Conservation (phyloP, 257 asterid species). For the Thymus quinquecostatus region DNA sequence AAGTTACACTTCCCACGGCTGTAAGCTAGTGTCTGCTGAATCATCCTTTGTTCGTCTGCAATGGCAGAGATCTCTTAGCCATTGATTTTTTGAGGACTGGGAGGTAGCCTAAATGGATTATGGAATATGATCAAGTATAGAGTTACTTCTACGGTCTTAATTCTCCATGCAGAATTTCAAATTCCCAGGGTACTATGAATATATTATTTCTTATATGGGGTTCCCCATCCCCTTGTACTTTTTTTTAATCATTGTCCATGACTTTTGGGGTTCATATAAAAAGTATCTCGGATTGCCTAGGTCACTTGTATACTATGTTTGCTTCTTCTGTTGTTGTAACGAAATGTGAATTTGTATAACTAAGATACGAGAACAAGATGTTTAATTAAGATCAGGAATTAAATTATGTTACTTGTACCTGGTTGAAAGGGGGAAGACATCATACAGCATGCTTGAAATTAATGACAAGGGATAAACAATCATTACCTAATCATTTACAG, state of each 20-base stretch:
- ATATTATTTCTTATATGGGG: not conserved
- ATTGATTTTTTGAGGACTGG: not conserved
- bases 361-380: not conserved
- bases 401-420: not conserved
- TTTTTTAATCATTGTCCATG: too few relatives aligned
- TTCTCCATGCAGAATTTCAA: not conserved
- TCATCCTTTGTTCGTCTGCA: not conserved
- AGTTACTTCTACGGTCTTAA: not conserved
- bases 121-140: not conserved
- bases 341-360: not conserved
- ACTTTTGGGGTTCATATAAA: not conserved
- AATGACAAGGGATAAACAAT: not conserved
- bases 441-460: not conserved
- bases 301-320: not conserved
- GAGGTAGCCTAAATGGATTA: not conserved
- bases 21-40: not conserved
- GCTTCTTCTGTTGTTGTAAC: not conserved
- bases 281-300: not conserved
- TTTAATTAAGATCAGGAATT: too few relatives aligned
- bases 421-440: not conserved
- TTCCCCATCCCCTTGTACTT: not conserved
- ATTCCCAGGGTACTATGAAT: not conserved
- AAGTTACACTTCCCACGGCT: not conserved
- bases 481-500: not conserved
- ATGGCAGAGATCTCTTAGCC: slow-evolving; percentile 9